Evolutionary conservation across 164 flowering plant species (phyloP).

Genomic region (Hamamelis virginiana): DNA sequence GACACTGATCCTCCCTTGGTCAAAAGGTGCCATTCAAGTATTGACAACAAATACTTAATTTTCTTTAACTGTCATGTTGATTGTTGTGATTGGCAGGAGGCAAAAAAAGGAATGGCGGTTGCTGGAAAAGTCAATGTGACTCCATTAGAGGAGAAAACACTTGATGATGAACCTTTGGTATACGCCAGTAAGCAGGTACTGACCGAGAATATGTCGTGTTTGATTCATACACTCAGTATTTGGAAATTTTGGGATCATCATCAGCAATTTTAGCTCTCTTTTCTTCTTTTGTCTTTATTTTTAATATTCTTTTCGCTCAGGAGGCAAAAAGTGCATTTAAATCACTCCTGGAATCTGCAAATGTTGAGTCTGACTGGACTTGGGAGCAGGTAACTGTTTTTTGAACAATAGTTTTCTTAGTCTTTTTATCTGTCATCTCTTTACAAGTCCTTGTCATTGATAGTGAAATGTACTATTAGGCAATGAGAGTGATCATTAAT

Average conservation of each 20-base stretch:
- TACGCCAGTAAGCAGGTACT: conserved; percentile 84
- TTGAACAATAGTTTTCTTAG: not conserved
- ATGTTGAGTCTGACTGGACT: conserved; percentile 92
- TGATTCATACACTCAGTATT: not conserved
- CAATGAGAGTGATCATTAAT: conserved; percentile 86
- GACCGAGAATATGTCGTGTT: not conserved
- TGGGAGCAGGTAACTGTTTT: conserved; percentile 87
- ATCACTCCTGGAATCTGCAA: conserved; percentile 81
- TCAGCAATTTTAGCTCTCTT: too few relatives aligned
- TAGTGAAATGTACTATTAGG: conserved; percentile 35
- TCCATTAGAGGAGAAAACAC: conserved; percentile 64
- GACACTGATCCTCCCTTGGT: too few relatives aligned
- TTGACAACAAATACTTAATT: not conserved
- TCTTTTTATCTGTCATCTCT: not conserved
- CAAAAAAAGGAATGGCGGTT: conserved; percentile 60
- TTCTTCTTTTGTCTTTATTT: not conserved
- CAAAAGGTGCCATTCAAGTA: not conserved
- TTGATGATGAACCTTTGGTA: conserved; percentile 72
- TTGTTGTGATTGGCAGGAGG: conserved; percentile 49
- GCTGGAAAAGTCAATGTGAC: conserved; percentile 66
- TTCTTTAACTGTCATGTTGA: not conserved
- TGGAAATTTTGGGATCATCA: too few relatives aligned
- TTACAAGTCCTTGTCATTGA: conserved; percentile 1
- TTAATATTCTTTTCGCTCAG: conserved; percentile 29
- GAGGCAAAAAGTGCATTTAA: conserved; percentile 97